Conservation (phyloP, 495 filamentous ascomycete genomes). For the Neurospora sp. region DNA sequence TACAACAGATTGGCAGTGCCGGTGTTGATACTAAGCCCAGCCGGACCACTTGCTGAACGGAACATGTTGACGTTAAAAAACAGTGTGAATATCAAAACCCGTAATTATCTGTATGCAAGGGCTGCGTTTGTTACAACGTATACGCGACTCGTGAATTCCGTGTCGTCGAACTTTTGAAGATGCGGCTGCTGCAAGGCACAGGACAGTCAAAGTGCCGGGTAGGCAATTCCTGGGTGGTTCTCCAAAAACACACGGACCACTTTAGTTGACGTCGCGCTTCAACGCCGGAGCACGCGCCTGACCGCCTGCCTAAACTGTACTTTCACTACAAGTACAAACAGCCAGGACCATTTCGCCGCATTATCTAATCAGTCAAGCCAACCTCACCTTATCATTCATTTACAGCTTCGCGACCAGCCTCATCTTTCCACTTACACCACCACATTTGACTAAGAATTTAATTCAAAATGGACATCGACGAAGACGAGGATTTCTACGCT, state of each 20-base stretch:
- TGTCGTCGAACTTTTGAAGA: background rate
- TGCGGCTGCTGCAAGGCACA: background rate
- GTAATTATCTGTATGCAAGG: background rate
- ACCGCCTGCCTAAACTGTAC: conserved; percentile 18
- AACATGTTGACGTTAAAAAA: background rate
- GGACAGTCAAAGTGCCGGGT: background rate
- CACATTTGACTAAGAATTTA: background rate
- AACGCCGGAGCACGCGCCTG: conserved; percentile 1
- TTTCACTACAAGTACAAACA: background rate
- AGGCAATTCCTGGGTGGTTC: background rate
- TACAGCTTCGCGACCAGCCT: background rate
- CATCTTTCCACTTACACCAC: background rate
- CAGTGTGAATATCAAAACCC: background rate
- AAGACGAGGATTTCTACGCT: conserved; percentile 62
- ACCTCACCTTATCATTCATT: conserved; percentile 9
- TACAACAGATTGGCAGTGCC: conserved; percentile 58
- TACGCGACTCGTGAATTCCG: background rate
- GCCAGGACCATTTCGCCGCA: background rate
- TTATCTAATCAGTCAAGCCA: conserved; percentile 19
- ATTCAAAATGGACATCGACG: conserved; percentile 52
- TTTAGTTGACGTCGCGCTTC: conserved; percentile 3
- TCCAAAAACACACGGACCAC: background rate
- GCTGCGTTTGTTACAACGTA: background rate
- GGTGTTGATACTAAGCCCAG: conserved; percentile 71
- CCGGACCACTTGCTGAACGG: conserved; percentile 55